These are phyloP conservation scores for Funneliformis geosporum DNA, from an alignment of 192 early-diverging fungal genomes.

Conservation along the genomic window DNA sequence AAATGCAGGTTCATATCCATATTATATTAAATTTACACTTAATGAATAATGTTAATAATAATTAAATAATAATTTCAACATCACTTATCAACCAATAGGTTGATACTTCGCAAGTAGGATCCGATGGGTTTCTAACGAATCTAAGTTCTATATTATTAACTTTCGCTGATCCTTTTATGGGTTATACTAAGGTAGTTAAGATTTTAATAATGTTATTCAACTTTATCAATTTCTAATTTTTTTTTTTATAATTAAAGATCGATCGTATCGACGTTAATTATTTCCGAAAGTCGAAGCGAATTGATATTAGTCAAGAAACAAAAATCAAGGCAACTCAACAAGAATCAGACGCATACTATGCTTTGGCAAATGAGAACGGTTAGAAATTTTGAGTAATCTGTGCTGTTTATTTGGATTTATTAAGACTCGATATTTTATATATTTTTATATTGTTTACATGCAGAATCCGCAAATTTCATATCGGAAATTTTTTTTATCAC, in stretches of 20 bases:
- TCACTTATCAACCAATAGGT: conserved; percentile 71
- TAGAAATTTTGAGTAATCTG: not conserved
- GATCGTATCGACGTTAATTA: conserved; percentile 76
- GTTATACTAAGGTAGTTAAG: conserved; percentile 64
- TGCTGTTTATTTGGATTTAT: not conserved
- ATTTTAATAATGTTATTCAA: not conserved
- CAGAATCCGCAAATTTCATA: conserved; percentile 73
- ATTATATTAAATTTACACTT: not conserved
- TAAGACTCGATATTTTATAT: not conserved
- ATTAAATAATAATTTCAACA: not conserved
- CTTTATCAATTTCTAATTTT: not conserved
- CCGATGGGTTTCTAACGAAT: conserved; percentile 87
- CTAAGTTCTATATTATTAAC: conserved; percentile 63
- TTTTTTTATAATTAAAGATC: conserved; percentile 40
- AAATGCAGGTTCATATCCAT: conserved; percentile 62
- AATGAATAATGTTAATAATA: too few relatives aligned
- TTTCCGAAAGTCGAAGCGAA: conserved; percentile 58
- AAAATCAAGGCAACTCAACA: conserved; percentile 78
- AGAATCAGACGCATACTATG: conserved; percentile 63
- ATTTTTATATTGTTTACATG: not conserved
- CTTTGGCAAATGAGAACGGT: not conserved
- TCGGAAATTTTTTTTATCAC: conserved; percentile 88
- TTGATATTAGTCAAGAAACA: conserved; percentile 72
- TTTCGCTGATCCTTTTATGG: conserved; percentile 86
- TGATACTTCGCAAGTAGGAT: conserved; percentile 69